Evolutionary conservation across 495 filamentous ascomycete species (phyloP).

Genomic region (Talaromyces liani): DNA sequence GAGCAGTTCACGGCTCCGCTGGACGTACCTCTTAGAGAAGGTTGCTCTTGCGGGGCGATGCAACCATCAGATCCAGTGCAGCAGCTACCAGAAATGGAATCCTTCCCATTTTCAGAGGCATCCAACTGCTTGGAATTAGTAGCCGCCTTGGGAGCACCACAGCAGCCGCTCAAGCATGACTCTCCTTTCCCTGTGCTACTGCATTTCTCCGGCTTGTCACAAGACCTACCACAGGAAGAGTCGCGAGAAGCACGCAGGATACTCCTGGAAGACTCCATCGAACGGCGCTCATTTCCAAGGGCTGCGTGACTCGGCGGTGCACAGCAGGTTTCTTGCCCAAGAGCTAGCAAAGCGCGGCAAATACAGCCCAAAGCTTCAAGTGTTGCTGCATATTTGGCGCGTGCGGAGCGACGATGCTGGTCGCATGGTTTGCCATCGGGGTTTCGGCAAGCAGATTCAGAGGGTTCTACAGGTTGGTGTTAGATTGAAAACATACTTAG

Average conservation of each 20-base stretch:
- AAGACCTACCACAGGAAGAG: constrained; percentile 3
- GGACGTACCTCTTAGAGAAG: too few species aligned
- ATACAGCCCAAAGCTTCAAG: constrained; percentile 46
- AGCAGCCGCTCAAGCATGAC: too few species aligned
- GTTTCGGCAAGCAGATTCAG: constrained; percentile 11
- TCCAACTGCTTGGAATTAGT: too few species aligned
- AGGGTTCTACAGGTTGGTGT: not conserved
- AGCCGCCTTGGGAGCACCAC: too few species aligned
- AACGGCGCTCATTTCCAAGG: constrained; percentile 5
- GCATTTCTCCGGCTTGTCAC: not conserved
- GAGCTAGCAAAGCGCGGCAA: constrained; percentile 43
- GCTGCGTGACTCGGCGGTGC: not conserved
- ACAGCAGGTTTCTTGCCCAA: constrained; percentile 48
- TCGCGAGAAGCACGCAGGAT: constrained; percentile 9
- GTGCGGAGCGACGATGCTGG: constrained; percentile 23
- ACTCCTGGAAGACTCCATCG: constrained; percentile 10
- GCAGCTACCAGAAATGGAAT: too few species aligned
- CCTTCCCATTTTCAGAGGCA: too few species aligned
- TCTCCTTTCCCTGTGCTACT: too few species aligned
- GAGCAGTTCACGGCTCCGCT: too few species aligned
- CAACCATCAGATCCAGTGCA: too few species aligned
- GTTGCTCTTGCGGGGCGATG: too few species aligned
- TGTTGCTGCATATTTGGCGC: constrained; percentile 29
- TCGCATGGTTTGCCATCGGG: constrained; percentile 19
- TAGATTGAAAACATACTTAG: too few species aligned